Conservation (phyloP, 2,329 filamentous ascomycete genomes). For the Neoarthrinium moseri region DNA sequence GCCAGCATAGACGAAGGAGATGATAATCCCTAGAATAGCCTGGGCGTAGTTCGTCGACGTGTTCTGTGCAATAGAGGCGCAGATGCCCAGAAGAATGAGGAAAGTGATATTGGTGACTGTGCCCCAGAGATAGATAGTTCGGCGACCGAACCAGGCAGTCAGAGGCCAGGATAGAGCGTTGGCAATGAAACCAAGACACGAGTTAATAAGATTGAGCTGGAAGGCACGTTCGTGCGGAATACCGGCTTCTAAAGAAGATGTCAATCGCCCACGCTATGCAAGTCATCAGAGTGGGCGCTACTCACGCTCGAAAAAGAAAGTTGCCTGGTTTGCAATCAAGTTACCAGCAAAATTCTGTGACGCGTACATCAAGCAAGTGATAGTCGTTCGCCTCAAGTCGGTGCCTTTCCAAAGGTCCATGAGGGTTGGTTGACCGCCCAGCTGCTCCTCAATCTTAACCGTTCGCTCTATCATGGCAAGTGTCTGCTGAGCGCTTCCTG, state of each 20-base stretch:
- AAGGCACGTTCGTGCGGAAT: slow-evolving; percentile 19
- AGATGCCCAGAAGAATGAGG: slow-evolving; percentile 34
- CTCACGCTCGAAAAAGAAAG: slow-evolving; percentile 54
- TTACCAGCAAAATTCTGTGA: slow-evolving; percentile 61
- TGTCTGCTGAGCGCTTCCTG: slow-evolving; percentile 4
- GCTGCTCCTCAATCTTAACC: slow-evolving; percentile 10
- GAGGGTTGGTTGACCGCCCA: slow-evolving; percentile 41
- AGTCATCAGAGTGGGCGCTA: too few species aligned
- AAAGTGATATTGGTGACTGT: slow-evolving; percentile 31
- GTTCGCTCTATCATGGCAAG: slow-evolving; percentile 9
- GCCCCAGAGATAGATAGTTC: slow-evolving; percentile 37
- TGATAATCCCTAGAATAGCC: slow-evolving; percentile 34
- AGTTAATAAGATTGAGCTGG: slow-evolving; percentile 24
- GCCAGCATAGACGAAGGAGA: slow-evolving; percentile 37
- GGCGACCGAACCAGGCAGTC: slow-evolving; percentile 35
- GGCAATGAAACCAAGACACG: slow-evolving; percentile 29
- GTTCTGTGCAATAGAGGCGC: slow-evolving; percentile 31
- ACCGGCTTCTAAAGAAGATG: slow-evolving; percentile 20
- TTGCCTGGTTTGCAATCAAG: slow-evolving; percentile 60
- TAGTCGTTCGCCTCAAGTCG: slow-evolving; percentile 52
- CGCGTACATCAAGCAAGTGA: slow-evolving; percentile 56
- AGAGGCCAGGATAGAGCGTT: slow-evolving; percentile 33
- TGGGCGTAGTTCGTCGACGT: slow-evolving; percentile 34
- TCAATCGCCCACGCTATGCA: too few species aligned
- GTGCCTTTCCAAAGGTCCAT: slow-evolving; percentile 54